Conservation (phyloP, 768 basidiomycete species). For the Butyriboletus loyo region DNA sequence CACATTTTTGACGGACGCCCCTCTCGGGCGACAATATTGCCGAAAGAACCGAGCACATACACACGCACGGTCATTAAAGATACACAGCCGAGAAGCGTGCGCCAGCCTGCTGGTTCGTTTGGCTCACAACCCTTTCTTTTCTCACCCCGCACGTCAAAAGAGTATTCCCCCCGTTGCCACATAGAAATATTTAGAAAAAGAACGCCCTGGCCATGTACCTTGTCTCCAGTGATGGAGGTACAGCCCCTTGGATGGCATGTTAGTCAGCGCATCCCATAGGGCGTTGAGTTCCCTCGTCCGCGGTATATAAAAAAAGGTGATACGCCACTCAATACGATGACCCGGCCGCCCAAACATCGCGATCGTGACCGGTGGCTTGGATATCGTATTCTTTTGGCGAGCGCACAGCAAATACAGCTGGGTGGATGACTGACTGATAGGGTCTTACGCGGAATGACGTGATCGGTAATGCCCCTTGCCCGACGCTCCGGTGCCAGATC, state of each 20-base stretch:
- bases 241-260: neutral
- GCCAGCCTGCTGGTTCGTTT: neutral
- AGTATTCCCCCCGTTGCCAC: neutral
- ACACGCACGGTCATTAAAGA: neutral
- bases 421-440: neutral
- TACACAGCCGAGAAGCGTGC: neutral
- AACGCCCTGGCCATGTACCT: neutral
- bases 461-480: constrained; percentile 1
- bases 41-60: neutral
- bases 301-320: constrained; percentile 6
- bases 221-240: neutral
- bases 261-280: too few species aligned
- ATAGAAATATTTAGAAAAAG: neutral
- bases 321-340: constrained; percentile 7
- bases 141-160: neutral
- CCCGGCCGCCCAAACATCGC: constrained; percentile 15
- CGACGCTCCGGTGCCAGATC: neutral
- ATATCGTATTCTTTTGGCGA: neutral
- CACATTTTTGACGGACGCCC: too few species aligned
- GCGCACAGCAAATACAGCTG: constrained; percentile 14
- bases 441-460: neutral
- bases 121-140: too few species aligned
- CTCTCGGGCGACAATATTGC: too few species aligned
- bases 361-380: neutral
- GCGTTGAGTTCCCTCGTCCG: neutral